Evolutionary conservation across 768 basidiomycete genomes (phyloP).

Genomic region (Phanerodontia chrysosporium): DNA sequence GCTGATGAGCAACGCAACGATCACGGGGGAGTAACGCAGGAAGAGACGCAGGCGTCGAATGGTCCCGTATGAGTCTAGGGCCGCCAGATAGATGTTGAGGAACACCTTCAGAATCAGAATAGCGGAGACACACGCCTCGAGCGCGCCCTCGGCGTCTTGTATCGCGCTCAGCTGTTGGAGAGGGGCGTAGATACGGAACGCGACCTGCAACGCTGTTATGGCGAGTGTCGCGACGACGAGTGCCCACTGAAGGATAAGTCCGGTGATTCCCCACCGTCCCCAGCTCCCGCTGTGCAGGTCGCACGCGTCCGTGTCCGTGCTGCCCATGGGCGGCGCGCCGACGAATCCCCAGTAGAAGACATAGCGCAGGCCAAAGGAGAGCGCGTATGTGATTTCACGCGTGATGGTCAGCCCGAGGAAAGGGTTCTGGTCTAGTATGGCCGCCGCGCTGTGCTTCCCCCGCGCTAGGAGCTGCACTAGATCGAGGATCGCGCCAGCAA

Average conservation of each 20-base stretch:
- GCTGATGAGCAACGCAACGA: constrained; percentile 50
- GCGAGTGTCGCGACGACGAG: constrained; percentile 42
- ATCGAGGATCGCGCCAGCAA: constrained; percentile 61
- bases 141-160: constrained; percentile 53
- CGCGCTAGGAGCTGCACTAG: constrained; percentile 48
- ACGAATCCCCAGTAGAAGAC: constrained; percentile 70
- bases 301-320: background rate
- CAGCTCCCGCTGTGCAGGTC: constrained; percentile 55
- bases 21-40: constrained; percentile 42
- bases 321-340: constrained; percentile 42
- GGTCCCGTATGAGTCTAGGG: constrained; percentile 17
- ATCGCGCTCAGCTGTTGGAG: constrained; percentile 38
- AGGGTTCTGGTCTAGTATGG: constrained; percentile 22
- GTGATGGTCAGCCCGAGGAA: constrained; percentile 39
- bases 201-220: constrained; percentile 53
- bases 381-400: constrained; percentile 55
- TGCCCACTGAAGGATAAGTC: constrained; percentile 47
- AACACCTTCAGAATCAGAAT: constrained; percentile 61
- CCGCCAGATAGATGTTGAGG: constrained; percentile 50
- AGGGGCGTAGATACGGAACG: constrained; percentile 50
- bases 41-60: constrained; percentile 40
- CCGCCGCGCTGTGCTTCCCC: constrained; percentile 26
- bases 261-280: constrained; percentile 58
- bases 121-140: constrained; percentile 55
- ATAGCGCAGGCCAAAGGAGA: constrained; percentile 56